Base-by-base conservation (phyloP, 1,284 basidiomycete genomes). In the Pulchroboletus neoregius region DNA sequence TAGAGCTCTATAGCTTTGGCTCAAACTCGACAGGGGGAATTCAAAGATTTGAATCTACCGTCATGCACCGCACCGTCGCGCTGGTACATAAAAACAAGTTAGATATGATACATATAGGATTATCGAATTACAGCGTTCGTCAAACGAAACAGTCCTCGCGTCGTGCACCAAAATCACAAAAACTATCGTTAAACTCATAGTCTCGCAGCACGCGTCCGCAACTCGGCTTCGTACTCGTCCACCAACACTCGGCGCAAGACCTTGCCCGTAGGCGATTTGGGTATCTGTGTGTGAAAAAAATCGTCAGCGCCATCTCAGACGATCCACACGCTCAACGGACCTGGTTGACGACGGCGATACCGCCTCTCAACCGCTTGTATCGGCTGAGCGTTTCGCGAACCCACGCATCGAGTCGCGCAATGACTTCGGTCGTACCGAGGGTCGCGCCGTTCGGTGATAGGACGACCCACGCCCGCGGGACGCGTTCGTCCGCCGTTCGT, bases 381-480 rank as follows among this genome's bases (percentile, higher is more conserved):
- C 75, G 79, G 66, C 83, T 85, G 50, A 87, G 61, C 49, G 74
- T 73, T 61, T 76, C 68, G 51, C 74, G 69, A 24, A 76, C 68
- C 85, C 84, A 89, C 13, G 55, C 62, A 10, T 84, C 74, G 8
- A 90, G 66, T 40, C 66, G 71, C 41, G 66, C 62, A 2, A 76
- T 53, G 4, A 72, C 74, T 24, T 68, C 71, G 3, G 60, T 57
- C 2, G 62, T 63, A 10, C 82, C 81, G 3, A 71, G 57, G 37
- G 64, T 66, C 54, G 69, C 71, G 4, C 84, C 87, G 1, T 60
- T 59, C 0, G 67, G 52, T 38, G 77, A 82, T 12, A 88, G 63
- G 2, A 88, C 83, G 37, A 90, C 57, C 85, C 86, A 89, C 2
- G 86, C 87, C 4, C 80, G 74, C 1, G 86, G 86, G 2, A 82